Percentiles rank a stretch among this genome's conserved stretches.
Evolutionary conservation across 163 green algal species (phyloP).

Genomic region (Volvox carteri): DNA sequence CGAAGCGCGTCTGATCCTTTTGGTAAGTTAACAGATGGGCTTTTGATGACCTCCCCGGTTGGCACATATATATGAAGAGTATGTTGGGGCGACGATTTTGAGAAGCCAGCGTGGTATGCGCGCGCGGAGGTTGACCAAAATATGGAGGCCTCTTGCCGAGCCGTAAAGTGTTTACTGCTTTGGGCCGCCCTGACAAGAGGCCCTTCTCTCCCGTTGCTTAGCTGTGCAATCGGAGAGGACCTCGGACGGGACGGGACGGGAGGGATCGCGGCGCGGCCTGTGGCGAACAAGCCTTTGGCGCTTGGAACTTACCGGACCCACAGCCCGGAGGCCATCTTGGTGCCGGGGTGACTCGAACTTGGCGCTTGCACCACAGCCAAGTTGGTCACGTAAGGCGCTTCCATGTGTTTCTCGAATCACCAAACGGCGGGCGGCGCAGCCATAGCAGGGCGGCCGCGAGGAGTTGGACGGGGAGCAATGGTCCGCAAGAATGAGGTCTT

Average conservation of each 20-base stretch:
- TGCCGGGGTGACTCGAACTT: background rate
- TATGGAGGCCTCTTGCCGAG: background rate
- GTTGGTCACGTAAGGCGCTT: background rate
- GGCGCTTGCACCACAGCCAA: background rate
- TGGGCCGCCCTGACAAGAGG: slow-evolving; percentile 30
- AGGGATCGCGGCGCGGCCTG: slow-evolving; percentile 16
- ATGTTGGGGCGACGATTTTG: background rate
- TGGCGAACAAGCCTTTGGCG: slow-evolving; percentile 24
- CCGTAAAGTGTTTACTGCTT: background rate
- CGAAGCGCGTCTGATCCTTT: background rate
- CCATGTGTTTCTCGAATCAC: background rate
- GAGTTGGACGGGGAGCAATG: slow-evolving; percentile 13
- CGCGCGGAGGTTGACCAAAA: background rate
- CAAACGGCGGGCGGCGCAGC: background rate
- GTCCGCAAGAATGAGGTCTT: slow-evolving; percentile 20
- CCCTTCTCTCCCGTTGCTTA: slow-evolving; percentile 42
- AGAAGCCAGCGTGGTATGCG: background rate
- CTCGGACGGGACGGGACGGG: slow-evolving; percentile 32
- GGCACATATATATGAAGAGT: background rate
- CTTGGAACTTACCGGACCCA: slow-evolving; percentile 11
- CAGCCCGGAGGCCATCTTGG: slow-evolving; percentile 18
- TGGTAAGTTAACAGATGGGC: background rate
- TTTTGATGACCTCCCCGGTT: background rate
- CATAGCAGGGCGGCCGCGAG: background rate
- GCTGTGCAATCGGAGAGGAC: slow-evolving; percentile 46